These are phyloP conservation scores for Plectosphaerella plurivora DNA, from an alignment of 2,329 filamentous ascomycete species.

Conservation along the genomic window DNA sequence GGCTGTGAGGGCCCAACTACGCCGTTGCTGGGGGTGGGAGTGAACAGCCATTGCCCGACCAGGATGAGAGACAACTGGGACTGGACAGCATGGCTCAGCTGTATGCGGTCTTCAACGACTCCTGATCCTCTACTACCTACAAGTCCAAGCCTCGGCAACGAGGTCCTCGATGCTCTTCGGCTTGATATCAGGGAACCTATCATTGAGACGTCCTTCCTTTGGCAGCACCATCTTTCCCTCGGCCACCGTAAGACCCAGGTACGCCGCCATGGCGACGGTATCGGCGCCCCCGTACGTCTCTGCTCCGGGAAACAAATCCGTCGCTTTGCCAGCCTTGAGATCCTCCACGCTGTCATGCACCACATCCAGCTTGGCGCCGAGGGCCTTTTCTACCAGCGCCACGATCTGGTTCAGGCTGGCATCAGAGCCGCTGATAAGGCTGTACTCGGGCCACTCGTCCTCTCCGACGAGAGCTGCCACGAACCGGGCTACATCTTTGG, in stretches of 20 bases:
- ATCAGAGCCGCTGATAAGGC: not conserved
- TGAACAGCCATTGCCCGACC: too few relatives aligned
- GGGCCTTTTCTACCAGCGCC: not conserved
- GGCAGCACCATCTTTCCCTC: not conserved
- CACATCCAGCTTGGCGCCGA: not conserved
- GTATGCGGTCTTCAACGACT: too few relatives aligned
- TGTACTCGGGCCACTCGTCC: not conserved
- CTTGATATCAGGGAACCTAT: not conserved
- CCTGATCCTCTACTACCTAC: not conserved
- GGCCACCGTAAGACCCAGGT: not conserved
- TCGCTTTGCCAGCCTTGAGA: not conserved
- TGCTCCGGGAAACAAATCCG: not conserved
- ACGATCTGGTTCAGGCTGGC: not conserved
- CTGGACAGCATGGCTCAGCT: too few relatives aligned
- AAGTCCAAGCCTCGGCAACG: not conserved
- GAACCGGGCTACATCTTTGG: slow-evolving; percentile 18
- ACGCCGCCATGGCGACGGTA: too few relatives aligned
- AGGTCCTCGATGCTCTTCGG: not conserved
- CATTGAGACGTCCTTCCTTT: not conserved
- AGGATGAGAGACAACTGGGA: too few relatives aligned
- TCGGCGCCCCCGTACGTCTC: not conserved
- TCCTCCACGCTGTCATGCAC: not conserved
- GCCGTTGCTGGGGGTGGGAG: slow-evolving; percentile 45
- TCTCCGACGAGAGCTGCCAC: slow-evolving; percentile 20
- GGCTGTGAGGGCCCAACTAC: slow-evolving; percentile 40